phyloP scores from a whole-genome alignment of 164 flowering plant species.

The Saururus chinensis region DNA sequence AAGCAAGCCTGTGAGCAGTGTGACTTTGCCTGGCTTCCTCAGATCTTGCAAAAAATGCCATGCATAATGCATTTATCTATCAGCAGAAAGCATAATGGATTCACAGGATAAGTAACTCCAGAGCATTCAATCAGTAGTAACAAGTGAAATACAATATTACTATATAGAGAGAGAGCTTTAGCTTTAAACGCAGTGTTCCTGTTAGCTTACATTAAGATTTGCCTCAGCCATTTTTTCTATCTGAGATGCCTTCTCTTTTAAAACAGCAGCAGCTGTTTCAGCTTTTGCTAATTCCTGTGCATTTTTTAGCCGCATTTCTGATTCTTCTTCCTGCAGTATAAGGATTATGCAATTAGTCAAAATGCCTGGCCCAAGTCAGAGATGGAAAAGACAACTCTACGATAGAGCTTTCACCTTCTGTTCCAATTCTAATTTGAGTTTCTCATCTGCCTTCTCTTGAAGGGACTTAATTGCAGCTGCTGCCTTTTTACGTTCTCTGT shows the following conservation, averaged over 20 bases:
- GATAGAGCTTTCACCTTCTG: slow-evolving; percentile 38
- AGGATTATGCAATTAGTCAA: slow-evolving; percentile 2
- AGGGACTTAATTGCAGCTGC: slow-evolving; percentile 63
- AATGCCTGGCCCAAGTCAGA: not conserved
- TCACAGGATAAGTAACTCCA: too few relatives aligned
- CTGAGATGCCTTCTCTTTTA: slow-evolving; percentile 83
- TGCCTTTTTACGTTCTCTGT: slow-evolving; percentile 67
- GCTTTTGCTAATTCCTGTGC: slow-evolving; percentile 71
- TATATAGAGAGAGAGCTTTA: not conserved
- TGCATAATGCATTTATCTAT: slow-evolving; percentile 85
- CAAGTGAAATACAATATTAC: not conserved
- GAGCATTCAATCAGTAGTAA: too few relatives aligned
- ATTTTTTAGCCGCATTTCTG: slow-evolving; percentile 49
- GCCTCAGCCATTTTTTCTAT: slow-evolving; percentile 94
- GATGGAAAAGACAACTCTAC: not conserved
- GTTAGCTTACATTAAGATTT: slow-evolving; percentile 60
- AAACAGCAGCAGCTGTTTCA: slow-evolving; percentile 74
- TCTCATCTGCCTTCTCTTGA: slow-evolving; percentile 75
- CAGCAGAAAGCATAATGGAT: not conserved
- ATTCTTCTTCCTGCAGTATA: slow-evolving; percentile 66
- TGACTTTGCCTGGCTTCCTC: slow-evolving; percentile 90
- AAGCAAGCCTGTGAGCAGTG: slow-evolving; percentile 81
- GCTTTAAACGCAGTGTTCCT: not conserved
- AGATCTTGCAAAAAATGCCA: slow-evolving; percentile 93
- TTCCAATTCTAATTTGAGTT: slow-evolving; percentile 62